Conservation (phyloP, 1,284 basidiomycete species). For the Tylopilus sp. region DNA sequence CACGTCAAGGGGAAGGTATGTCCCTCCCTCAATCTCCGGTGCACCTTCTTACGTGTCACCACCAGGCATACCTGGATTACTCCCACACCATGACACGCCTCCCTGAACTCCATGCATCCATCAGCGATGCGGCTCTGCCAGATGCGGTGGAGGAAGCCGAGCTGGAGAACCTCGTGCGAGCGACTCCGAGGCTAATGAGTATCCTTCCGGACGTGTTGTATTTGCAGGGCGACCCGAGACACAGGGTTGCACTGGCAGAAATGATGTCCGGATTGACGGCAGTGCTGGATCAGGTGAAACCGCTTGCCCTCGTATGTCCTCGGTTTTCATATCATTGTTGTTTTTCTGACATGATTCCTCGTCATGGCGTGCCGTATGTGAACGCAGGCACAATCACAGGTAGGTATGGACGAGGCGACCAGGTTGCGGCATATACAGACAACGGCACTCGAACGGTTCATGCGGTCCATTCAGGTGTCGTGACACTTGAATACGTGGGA, state of each 20-base stretch:
- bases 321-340: slow-evolving; percentile 23
- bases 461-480: slow-evolving; percentile 37
- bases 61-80: slow-evolving; percentile 68
- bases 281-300: slow-evolving; percentile 56
- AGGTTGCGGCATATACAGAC: slow-evolving; percentile 52
- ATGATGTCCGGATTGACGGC: slow-evolving; percentile 66
- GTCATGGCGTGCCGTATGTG: slow-evolving; percentile 5
- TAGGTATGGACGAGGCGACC: slow-evolving; percentile 47
- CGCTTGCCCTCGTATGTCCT: slow-evolving; percentile 55
- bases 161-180: slow-evolving; percentile 56
- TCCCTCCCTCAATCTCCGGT: slow-evolving; percentile 9
- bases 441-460: slow-evolving; percentile 45
- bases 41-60: slow-evolving; percentile 8
- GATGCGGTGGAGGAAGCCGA: slow-evolving; percentile 50
- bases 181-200: slow-evolving; percentile 64
- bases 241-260: slow-evolving; percentile 66
- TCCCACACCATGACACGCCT: slow-evolving; percentile 59
- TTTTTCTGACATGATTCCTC: no score
- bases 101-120: slow-evolving; percentile 51
- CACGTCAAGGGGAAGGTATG: slow-evolving; percentile 74
- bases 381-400: slow-evolving; percentile 39
- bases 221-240: slow-evolving; percentile 53
- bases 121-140: slow-evolving; percentile 40
- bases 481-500: slow-evolving; percentile 10
- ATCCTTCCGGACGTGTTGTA: slow-evolving; percentile 68